phyloP scores from a whole-genome alignment of 768 basidiomycete species.

The Tulasnella sp. region DNA sequence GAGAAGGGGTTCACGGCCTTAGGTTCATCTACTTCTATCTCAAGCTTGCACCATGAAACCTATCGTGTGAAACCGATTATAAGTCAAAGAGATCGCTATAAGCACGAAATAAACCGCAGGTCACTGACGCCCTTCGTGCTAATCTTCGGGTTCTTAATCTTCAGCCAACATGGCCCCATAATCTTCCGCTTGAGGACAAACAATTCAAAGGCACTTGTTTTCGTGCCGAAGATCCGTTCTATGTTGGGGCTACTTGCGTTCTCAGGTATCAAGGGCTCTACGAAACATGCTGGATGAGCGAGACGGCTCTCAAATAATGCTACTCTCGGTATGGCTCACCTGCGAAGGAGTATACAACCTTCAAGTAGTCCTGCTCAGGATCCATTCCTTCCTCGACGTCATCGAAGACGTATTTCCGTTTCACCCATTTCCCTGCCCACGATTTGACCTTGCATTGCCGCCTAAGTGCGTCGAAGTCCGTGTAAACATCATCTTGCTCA shows the following conservation, averaged over 20 bases:
- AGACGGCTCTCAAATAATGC: background rate
- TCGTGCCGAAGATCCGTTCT: conserved; percentile 79
- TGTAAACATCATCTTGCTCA: conserved; percentile 55
- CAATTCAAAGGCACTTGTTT: conserved; percentile 84
- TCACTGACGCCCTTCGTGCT: conserved; percentile 69
- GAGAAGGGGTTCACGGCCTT: conserved; percentile 79
- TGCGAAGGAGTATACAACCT: conserved; percentile 83
- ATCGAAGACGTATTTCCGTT: conserved; percentile 87
- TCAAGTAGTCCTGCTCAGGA: conserved; percentile 77
- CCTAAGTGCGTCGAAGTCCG: conserved; percentile 73
- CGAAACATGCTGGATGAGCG: background rate
- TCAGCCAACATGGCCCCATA: conserved; percentile 98
- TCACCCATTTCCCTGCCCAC: conserved; percentile 76
- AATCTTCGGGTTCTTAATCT: conserved; percentile 62
- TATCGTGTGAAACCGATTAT: conserved; percentile 23
- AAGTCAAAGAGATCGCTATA: background rate
- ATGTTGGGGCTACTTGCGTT: conserved; percentile 75
- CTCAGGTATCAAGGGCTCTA: conserved; percentile 64
- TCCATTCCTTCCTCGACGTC: conserved; percentile 58
- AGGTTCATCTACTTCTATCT: conserved; percentile 70
- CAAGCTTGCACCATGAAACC: conserved; percentile 97
- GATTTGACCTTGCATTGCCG: conserved; percentile 58
- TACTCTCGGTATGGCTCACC: conserved; percentile 35
- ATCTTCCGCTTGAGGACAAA: conserved; percentile 93
- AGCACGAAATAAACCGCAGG: background rate